Conservation (phyloP, 495 filamentous ascomycete genomes). For the Immersiella caudata region DNA sequence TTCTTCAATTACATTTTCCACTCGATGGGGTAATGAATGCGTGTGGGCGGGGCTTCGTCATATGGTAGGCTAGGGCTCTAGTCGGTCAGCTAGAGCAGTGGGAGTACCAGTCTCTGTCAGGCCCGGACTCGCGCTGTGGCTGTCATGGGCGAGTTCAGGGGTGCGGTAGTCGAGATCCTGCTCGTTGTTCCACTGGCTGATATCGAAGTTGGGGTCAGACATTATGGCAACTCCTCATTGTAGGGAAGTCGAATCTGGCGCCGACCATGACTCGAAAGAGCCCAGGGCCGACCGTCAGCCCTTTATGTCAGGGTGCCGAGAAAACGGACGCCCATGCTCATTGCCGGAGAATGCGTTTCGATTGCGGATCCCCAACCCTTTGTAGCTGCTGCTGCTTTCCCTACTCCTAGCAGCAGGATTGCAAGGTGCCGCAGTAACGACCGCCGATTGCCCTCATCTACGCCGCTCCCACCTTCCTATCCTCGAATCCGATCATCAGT, state of each 20-base stretch:
- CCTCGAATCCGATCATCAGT: neutral
- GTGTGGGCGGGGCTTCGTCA: slow-evolving; percentile 29
- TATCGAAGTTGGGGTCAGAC: slow-evolving; percentile 13
- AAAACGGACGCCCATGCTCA: neutral
- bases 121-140: slow-evolving; percentile 19
- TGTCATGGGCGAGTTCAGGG: slow-evolving; percentile 12
- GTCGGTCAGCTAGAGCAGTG: slow-evolving; percentile 26
- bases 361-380: neutral
- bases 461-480: neutral
- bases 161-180: slow-evolving; percentile 26
- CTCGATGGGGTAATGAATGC: slow-evolving; percentile 39
- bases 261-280: slow-evolving; percentile 18
- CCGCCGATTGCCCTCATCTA: neutral
- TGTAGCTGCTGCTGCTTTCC: too few species aligned
- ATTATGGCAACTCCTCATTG: neutral
- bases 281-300: slow-evolving; percentile 2
- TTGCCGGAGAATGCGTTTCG: neutral
- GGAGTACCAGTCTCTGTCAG: slow-evolving; percentile 21
- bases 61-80: slow-evolving; percentile 29
- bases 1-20: slow-evolving; percentile 37
- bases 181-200: slow-evolving; percentile 25
- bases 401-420: too few species aligned
- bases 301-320: slow-evolving; percentile 9
- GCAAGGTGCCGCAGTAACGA: neutral
- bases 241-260: slow-evolving; percentile 9